A percentile compares a stretch with the other conserved stretches of the same genome.
These are phyloP conservation scores for Pseudocercospora fuligena DNA, from an alignment of 2,329 filamentous ascomycete species.

Conservation along the genomic window DNA sequence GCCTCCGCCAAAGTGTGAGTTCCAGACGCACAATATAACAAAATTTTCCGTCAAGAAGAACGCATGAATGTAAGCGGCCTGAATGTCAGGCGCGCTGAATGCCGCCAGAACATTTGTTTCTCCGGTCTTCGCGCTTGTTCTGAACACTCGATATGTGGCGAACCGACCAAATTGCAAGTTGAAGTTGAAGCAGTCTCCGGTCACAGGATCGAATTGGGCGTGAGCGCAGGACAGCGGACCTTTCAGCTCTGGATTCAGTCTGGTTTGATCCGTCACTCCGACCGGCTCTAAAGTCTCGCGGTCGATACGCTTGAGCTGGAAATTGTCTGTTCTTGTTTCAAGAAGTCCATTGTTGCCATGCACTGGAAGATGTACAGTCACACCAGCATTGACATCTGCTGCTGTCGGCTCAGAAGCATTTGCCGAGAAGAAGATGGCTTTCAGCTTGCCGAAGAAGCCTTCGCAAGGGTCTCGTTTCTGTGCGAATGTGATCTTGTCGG, in stretches of 20 bases:
- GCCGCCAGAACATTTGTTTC: conserved; percentile 72
- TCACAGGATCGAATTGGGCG: conserved; percentile 70
- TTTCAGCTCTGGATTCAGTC: conserved; percentile 68
- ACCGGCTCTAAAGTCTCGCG: conserved; percentile 73
- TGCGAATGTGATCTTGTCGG: conserved; percentile 66
- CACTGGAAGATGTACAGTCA: conserved; percentile 52
- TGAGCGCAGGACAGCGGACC: conserved; percentile 73
- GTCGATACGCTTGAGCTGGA: conserved; percentile 66
- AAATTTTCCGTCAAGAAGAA: conserved; percentile 73
- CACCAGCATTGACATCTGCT: conserved; percentile 60
- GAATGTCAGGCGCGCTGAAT: conserved; percentile 56
- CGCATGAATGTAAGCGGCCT: conserved; percentile 77
- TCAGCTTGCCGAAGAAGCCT: conserved; percentile 72
- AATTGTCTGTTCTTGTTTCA: conserved; percentile 64
- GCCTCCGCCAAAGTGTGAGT: conserved; percentile 65
- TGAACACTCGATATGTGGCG: conserved; percentile 72
- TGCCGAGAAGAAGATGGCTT: conserved; percentile 59
- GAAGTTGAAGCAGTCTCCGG: conserved; percentile 79
- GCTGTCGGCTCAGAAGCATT: not conserved
- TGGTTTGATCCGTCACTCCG: conserved; percentile 61
- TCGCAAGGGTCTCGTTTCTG: conserved; percentile 76
- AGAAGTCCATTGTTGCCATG: conserved; percentile 34
- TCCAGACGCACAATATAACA: conserved; percentile 74
- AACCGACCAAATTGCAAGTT: conserved; percentile 68
- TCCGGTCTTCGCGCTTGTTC: conserved; percentile 60